Conservation (phyloP, 169 alveolate species). For the Neospora caninum region DNA sequence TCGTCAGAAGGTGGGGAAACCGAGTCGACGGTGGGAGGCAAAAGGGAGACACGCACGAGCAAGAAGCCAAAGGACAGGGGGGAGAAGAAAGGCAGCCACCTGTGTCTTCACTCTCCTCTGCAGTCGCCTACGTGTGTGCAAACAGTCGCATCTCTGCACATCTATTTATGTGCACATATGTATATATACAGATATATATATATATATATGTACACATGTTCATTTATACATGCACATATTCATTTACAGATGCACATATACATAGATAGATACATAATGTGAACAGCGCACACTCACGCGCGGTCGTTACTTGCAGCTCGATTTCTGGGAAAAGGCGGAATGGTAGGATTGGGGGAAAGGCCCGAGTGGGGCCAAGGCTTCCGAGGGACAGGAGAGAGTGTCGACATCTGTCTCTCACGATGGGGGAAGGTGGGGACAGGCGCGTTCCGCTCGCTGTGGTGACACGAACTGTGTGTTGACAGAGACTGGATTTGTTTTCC, state of each 20-base stretch:
- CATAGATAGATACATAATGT: background rate
- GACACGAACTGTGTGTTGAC: background rate
- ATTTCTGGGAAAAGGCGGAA: no score
- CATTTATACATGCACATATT: background rate
- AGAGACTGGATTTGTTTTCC: background rate
- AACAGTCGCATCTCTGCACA: background rate
- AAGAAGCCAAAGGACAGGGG: no score
- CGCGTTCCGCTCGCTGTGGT: no score
- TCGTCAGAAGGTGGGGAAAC: background rate
- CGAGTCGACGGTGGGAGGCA: background rate
- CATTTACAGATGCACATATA: background rate
- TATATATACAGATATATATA: background rate
- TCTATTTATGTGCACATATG: background rate
- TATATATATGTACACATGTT: background rate
- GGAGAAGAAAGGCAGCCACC: no score
- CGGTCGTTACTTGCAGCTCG: no score
- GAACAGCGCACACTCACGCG: no score
- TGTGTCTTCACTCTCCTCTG: background rate
- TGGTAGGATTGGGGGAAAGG: no score
- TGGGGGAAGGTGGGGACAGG: no score
- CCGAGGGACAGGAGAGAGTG: no score
- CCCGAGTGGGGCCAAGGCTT: no score
- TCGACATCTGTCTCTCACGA: no score
- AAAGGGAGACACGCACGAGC: background rate
- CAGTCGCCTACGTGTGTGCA: background rate